phyloP scores from a whole-genome alignment of 345 rosid species.

The Leavenworthia alabamica region DNA sequence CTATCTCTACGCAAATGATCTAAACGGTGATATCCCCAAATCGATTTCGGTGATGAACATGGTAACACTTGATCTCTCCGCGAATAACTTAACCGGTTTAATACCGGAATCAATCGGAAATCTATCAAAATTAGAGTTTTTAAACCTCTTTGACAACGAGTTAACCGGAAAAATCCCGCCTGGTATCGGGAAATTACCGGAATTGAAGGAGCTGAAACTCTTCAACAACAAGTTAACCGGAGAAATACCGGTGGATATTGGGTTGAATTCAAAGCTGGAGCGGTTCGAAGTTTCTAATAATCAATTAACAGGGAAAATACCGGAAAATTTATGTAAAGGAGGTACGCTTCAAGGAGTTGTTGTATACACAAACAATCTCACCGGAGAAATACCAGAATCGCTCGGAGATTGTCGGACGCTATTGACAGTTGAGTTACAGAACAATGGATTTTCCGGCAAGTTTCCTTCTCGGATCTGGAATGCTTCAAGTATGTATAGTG shows the following conservation, averaged over 20 bases:
- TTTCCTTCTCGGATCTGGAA: constrained; percentile 72
- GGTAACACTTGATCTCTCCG: constrained; percentile 45
- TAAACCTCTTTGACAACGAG: constrained; percentile 41
- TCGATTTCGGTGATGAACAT: constrained; percentile 35
- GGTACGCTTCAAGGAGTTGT: constrained; percentile 57
- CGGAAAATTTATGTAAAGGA: constrained; percentile 58
- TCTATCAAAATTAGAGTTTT: constrained; percentile 35
- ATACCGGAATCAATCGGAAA: constrained; percentile 58
- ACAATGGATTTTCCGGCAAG: constrained; percentile 70
- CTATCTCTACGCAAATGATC: constrained; percentile 41
- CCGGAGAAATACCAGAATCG: constrained; percentile 56
- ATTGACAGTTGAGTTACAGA: constrained; percentile 52
- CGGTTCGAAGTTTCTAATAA: constrained; percentile 54
- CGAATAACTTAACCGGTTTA: constrained; percentile 54
- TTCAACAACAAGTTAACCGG: constrained; percentile 62
- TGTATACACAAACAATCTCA: constrained; percentile 54
- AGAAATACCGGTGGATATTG: constrained; percentile 58
- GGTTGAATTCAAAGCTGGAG: constrained; percentile 56
- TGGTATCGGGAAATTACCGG: constrained; percentile 47
- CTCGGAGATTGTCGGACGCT: constrained; percentile 56
- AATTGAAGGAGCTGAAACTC: constrained; percentile 32
- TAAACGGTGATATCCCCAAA: constrained; percentile 56
- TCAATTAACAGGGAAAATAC: constrained; percentile 57
- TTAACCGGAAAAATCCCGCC: constrained; percentile 60
- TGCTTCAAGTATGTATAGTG: constrained; percentile 36